Percentiles rank a stretch among this genome's conserved stretches.
Conservation (phyloP, 169 alveolate species). For the Cryptosporidium ryanae region DNA sequence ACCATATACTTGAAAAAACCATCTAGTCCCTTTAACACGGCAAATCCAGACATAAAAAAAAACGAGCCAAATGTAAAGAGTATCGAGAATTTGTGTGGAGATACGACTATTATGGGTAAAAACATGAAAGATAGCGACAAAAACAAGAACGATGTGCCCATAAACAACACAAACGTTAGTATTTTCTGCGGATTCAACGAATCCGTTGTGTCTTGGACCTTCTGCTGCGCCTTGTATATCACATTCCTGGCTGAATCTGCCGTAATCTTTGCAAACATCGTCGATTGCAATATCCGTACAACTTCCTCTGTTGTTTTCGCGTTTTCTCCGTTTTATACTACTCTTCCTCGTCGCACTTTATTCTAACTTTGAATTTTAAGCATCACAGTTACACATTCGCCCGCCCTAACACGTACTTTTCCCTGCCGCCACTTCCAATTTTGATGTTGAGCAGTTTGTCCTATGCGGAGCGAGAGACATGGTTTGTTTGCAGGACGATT, state of each 20-base stretch:
- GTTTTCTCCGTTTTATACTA: too few species aligned
- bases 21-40: conserved; percentile 28
- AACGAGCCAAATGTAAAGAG: conserved; percentile 69
- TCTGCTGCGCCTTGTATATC: conserved; percentile 65
- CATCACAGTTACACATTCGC: too few species aligned
- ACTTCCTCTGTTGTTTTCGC: too few species aligned
- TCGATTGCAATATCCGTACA: neutral
- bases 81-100: conserved; percentile 69
- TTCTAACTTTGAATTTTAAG: too few species aligned
- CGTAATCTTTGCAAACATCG: conserved; percentile 58
- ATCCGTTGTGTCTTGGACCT: conserved; percentile 71
- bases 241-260: conserved; percentile 68
- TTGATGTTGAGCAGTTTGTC: too few species aligned
- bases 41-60: conserved; percentile 67
- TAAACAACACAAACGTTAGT: conserved; percentile 30
- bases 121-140: conserved; percentile 57
- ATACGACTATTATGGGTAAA: conserved; percentile 66
- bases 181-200: conserved; percentile 57
- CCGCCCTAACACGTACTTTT: too few species aligned
- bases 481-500: too few species aligned
- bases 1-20: conserved; percentile 53
- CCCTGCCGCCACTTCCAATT: too few species aligned
- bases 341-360: too few species aligned
- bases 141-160: conserved; percentile 54
- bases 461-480: too few species aligned